phyloP scores from a whole-genome alignment of 257 asterid genomes.

The Solanum pinnatisectum region DNA sequence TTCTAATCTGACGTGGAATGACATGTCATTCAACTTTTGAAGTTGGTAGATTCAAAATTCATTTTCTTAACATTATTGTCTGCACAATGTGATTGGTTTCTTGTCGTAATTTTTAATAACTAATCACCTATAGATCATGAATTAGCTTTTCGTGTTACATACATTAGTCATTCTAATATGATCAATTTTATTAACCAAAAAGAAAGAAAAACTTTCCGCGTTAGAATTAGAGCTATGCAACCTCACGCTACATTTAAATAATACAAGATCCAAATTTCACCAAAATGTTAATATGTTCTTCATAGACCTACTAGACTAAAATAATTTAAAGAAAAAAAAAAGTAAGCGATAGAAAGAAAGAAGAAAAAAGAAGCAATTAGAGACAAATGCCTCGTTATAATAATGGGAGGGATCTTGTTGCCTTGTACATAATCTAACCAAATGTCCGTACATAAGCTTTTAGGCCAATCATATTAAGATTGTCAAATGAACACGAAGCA shows the following conservation, averaged over 20 bases:
- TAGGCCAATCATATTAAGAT: conserved; percentile 41
- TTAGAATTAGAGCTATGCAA: not conserved
- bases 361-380: conserved; percentile 13
- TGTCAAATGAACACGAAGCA: conserved; percentile 31
- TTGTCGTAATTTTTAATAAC: not conserved
- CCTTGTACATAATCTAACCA: conserved; percentile 20
- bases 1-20: not conserved
- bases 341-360: not conserved
- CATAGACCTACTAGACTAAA: not conserved
- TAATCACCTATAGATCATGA: not conserved
- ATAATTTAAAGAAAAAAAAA: not conserved
- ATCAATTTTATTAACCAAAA: not conserved
- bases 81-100: not conserved
- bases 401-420: conserved; percentile 47
- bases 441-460: conserved; percentile 31
- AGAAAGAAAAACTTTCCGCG: not conserved
- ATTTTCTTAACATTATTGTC: not conserved
- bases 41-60: not conserved
- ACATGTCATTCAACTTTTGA: not conserved
- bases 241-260: not conserved
- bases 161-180: not conserved
- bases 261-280: not conserved
- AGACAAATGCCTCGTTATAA: conserved; percentile 35
- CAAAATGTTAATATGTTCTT: not conserved
- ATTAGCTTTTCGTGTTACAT: not conserved